Base-by-base conservation (phyloP, 2,329 filamentous ascomycete species). In the Grosmannia serpens region DNA sequence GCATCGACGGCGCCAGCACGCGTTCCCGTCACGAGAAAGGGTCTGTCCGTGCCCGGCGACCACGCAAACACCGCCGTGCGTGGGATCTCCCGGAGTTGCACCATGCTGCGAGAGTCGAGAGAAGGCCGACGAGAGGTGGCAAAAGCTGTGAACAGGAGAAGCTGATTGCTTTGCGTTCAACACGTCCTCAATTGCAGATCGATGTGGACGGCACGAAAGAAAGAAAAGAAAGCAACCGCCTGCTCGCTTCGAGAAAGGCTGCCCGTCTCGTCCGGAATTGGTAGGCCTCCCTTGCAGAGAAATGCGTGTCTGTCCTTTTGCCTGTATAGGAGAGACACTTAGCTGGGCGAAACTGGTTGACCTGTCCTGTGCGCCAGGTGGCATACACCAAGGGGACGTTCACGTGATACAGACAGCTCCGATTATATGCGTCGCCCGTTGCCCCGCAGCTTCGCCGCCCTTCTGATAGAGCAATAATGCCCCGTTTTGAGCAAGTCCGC, bases 61-160 rank as follows among this genome's bases (percentile, higher is more conserved):
- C 94, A 99, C 69, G 94, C 90, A 73, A 99, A 99, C 68, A 92
- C 88, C 73, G 92, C 94, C 68, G 94, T 99, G 75, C 94, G 85
- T 72, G 91, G 89, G 70, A 99, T 95, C 79, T 97, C 91, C 80
- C 92, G 85, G 74, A 97, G 81, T 77, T 91, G 89, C 75, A 96
- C 92, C 94, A 99, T 99, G 73, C 17, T 58, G 52, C 27, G 20
- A 17, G 20, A 22, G 2, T 27, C 33, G 58, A 41, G n/a, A 44
- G n/a, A 46, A 11, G 15, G 13, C 13, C 1, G 56, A 22, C 15
- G 38, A 49, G 26, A 51, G n/a, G 22, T 20, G 10, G n/a, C 24
- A 20, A 33, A 46, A 47, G 24, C 15, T n/a, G 22, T 20, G 3
- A 27, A 41, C 31, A 15, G 20, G 53, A 49, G 15, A 52, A 51